A percentile compares a stretch with the other conserved stretches of the same genome.
These are phyloP conservation scores for Amylocystis lapponica DNA, from an alignment of 768 basidiomycete species.

Conservation along the genomic window DNA sequence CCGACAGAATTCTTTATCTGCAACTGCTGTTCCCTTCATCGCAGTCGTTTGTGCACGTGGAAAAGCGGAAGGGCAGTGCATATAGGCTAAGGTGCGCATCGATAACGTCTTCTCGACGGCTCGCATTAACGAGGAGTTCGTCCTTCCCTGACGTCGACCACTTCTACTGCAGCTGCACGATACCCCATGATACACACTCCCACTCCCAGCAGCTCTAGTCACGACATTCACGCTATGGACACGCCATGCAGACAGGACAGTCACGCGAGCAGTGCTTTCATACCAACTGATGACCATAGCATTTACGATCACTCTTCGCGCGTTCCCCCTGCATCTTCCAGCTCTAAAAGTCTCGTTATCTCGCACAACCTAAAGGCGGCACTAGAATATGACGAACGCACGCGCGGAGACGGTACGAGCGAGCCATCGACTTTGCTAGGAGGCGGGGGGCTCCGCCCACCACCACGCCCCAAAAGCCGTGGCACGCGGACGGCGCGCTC, in stretches of 20 bases:
- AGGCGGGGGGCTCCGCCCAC: constrained; percentile 16
- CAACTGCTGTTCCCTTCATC: too few relatives aligned
- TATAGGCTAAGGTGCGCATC: too few relatives aligned
- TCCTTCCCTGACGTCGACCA: too few relatives aligned
- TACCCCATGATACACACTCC: too few relatives aligned
- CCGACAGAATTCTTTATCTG: too few relatives aligned
- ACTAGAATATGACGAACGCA: constrained; percentile 18
- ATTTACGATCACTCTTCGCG: neutral
- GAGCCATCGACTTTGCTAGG: neutral
- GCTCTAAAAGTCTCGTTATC: constrained; percentile 13
- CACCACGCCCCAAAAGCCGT: constrained; percentile 19
- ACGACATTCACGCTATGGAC: neutral
- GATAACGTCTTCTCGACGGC: too few relatives aligned
- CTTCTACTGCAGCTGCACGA: too few relatives aligned
- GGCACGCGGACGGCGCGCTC: constrained; percentile 7
- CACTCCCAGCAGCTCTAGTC: too few relatives aligned
- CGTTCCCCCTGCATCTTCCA: neutral
- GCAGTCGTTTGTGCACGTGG: too few relatives aligned
- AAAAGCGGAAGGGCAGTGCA: too few relatives aligned
- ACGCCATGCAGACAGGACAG: neutral
- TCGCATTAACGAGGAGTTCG: too few relatives aligned
- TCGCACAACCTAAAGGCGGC: constrained; percentile 19
- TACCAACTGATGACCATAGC: neutral
- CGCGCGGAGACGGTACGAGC: constrained; percentile 1
- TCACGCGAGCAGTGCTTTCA: neutral